Evolutionary conservation across 2,329 filamentous ascomycete species (phyloP).

Genomic region (Pyrenophora tritici-repentis): DNA sequence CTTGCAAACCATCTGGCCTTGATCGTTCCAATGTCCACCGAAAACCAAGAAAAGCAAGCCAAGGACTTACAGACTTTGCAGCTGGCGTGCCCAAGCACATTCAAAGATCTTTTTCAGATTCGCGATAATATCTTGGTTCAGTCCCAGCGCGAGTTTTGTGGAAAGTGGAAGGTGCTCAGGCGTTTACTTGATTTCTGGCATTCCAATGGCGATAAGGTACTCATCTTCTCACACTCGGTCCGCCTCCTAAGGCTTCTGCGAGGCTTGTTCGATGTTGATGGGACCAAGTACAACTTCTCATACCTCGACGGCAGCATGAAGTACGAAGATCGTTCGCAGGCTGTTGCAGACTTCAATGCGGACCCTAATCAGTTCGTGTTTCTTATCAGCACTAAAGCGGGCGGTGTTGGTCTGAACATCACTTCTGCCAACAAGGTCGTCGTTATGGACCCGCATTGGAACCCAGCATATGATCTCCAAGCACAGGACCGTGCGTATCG

Average conservation of each 20-base stretch:
- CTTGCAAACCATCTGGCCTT: slow-evolving; percentile 91
- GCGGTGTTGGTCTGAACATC: slow-evolving; percentile 93
- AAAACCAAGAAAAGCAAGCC: slow-evolving; percentile 73
- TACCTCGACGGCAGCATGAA: slow-evolving; percentile 86
- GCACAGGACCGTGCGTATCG: slow-evolving; percentile 96
- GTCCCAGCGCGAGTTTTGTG: slow-evolving; percentile 88
- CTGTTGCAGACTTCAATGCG: slow-evolving; percentile 89
- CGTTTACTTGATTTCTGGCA: slow-evolving; percentile 91
- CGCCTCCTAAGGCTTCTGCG: slow-evolving; percentile 81
- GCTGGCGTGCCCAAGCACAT: slow-evolving; percentile 73
- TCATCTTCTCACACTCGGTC: slow-evolving; percentile 94
- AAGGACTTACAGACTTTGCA: slow-evolving; percentile 76
- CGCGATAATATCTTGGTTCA: slow-evolving; percentile 80
- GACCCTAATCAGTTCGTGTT: slow-evolving; percentile 90
- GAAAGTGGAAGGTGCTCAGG: slow-evolving; percentile 92
- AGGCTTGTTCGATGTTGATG: slow-evolving; percentile 81
- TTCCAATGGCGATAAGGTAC: slow-evolving; percentile 85
- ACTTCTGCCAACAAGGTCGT: slow-evolving; percentile 98
- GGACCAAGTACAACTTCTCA: slow-evolving; percentile 78
- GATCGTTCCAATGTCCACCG: slow-evolving; percentile 71
- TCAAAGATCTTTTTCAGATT: slow-evolving; percentile 73
- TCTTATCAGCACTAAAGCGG: slow-evolving; percentile 90
- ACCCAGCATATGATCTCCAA: slow-evolving; percentile 90
- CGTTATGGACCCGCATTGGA: slow-evolving; percentile 97
- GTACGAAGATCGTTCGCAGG: slow-evolving; percentile 79